Evolutionary conservation across 352 stramenopile species (phyloP).

Genomic region (Achlya hypogyna): DNA sequence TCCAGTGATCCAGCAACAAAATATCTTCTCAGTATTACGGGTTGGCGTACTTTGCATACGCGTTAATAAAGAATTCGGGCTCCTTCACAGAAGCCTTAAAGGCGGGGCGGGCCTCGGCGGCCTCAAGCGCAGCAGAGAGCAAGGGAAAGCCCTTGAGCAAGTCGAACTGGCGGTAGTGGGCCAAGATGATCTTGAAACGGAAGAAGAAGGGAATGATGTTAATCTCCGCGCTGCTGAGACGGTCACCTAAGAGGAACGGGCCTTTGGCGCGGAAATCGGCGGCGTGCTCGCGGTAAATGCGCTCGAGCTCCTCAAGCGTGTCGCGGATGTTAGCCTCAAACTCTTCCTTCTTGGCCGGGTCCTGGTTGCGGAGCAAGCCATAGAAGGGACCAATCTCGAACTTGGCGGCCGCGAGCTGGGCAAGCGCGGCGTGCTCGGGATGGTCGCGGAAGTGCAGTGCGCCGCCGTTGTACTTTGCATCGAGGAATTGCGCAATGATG

Average conservation of each 20-base stretch:
- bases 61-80: no score
- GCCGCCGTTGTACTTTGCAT: conserved; percentile 7
- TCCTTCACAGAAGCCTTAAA: no score
- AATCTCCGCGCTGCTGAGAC: conserved; percentile 12
- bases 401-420: conserved; percentile 11
- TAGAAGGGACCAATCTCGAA: conserved; percentile 14
- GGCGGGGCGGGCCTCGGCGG: not conserved
- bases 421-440: conserved; percentile 2
- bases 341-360: not conserved
- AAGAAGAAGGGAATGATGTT: conserved; percentile 8
- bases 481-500: conserved; percentile 18
- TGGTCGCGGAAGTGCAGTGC: not conserved
- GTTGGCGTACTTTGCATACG: no score
- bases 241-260: conserved; percentile 3
- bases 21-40: no score
- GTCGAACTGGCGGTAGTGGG: not conserved
- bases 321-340: not conserved
- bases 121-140: not conserved
- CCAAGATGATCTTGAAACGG: conserved; percentile 3
- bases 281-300: conserved; percentile 6
- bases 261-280: conserved; percentile 1
- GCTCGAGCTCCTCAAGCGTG: conserved; percentile 1
- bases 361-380: not conserved
- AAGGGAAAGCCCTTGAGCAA: not conserved
- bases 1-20: no score